Evolutionary conservation across 2,329 filamentous ascomycete species (phyloP), one percentile per base, ranked within the genome.

Genomic region (Stagonosporopsis vannaccii): DNA sequence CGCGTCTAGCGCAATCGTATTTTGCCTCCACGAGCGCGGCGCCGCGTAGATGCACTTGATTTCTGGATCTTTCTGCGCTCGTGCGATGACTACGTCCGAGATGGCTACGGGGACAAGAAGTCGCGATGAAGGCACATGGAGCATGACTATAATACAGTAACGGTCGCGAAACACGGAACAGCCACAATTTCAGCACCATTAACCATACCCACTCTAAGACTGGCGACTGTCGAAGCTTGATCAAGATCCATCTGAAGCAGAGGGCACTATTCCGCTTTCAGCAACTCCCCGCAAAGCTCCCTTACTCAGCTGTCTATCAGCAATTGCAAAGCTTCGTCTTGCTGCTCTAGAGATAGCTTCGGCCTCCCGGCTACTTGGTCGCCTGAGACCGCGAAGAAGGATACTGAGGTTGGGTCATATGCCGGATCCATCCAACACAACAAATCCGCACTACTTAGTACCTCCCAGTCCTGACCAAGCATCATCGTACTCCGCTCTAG

Each of bases 381-480:
- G 47, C 45, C 42, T 60, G 58, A 60, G 58, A 66, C 45, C 61
- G 60, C 51, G 59, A 49, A 45, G 59, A 53, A 25, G 46, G 32
- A 50, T 50, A 42, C 40, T 28, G 36, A 44, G 53, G 50, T 53
- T 61, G 60, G 58, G 60, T 48, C 51, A 51, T 56, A 75, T 75
- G 73, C 67, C 68, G 53, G 66, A 71, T 59, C 66, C 61, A 48
- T 47, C 65, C 37, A 56, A 59, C 51, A 61, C 56, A 36, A 63
- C 60, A 37, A 62, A 62, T 43, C 58, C 62, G 30, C 62, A 61
- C 61, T 70, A 71, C 53, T 70, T 69, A 61, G 70, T 55, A 67
- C 69, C 70, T 62, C 68, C 63, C 68, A 70, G 64, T 65, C 67
- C 67, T 70, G 72, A 73, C 67, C 71, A 73, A 67, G 61, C 71